Evolutionary conservation across 805 yeast species (phyloP).

Genomic region (Starmerella tilneyi): DNA sequence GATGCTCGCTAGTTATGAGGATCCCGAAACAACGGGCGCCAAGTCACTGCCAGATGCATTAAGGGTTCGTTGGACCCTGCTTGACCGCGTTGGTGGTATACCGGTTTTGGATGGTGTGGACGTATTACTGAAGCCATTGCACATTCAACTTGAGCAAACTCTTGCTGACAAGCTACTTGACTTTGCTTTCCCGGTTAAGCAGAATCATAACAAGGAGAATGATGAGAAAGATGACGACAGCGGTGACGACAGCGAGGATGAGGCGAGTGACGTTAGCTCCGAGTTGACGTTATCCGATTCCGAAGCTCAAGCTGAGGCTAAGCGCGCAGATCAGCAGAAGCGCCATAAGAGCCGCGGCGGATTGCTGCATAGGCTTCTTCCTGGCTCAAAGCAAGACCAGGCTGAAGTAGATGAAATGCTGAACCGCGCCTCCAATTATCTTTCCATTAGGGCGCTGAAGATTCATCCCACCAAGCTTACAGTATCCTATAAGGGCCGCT

Average conservation of each 20-base stretch:
- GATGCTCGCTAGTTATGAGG: conserved; percentile 46
- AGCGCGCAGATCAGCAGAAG: not conserved
- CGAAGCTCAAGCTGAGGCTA: not conserved
- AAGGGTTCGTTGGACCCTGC: conserved; percentile 60
- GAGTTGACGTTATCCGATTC: not conserved
- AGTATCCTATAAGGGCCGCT: conserved; percentile 54
- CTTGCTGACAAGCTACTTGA: conserved; percentile 53
- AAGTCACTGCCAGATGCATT: conserved; percentile 26
- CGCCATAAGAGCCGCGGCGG: not conserved
- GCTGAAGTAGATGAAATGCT: conserved; percentile 54
- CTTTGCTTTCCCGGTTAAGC: conserved; percentile 55
- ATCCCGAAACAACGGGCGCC: not conserved
- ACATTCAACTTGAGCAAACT: conserved; percentile 59
- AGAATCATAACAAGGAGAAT: conserved; percentile 23
- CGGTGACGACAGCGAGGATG: conserved; percentile 12
- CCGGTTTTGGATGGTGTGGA: conserved; percentile 61
- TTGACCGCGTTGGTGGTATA: conserved; percentile 82
- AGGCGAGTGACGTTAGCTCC: not conserved
- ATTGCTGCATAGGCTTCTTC: not conserved
- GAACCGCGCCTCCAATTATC: conserved; percentile 58
- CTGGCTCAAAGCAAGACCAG: not conserved
- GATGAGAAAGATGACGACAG: conserved; percentile 8
- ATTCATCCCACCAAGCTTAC: conserved; percentile 45
- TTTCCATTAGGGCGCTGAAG: conserved; percentile 53
- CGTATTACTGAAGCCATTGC: conserved; percentile 53